Evolutionary conservation across 148 eudicot species (phyloP), one percentile per base, ranked within the genome.

Genomic region (Rhododendron williamsianum): DNA sequence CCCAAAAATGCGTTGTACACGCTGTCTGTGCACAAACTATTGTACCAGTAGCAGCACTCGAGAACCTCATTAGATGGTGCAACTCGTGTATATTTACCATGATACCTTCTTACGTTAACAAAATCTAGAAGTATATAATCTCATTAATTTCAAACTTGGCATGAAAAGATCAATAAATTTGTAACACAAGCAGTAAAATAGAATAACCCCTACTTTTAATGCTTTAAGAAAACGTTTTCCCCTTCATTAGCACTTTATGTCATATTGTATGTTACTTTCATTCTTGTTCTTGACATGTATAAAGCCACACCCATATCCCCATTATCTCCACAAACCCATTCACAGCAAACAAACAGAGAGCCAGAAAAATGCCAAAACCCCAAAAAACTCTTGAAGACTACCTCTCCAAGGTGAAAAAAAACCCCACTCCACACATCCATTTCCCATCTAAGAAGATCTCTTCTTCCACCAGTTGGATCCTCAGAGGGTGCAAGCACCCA

Each of bases 401-500:
- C 79, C 86, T 95, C 79, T 87, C 94, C 30, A 95, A 92, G 88
- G 87, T 91, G 78, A 92, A 91, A 72, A 89, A 87, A 84, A 12
- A 0, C 30, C 56, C 81, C 19, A 78, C 54, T 23, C 81, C 88
- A 25, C 89, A 90, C 38, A 88, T 89, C 9, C 85, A 88, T 38
- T 72, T 90, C 38, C 88, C 90, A 21, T 87, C 86, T 16, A 91
- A 87, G 73, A 83, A 93, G 9, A 73, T 92, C 45, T 90, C 94
- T 23, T 72, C 85, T 25, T 85, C 94, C 35, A 86, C 92, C 6
- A 91, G 90, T 72, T 87, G 86, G 84, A 84, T 93, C 56, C 58
- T 93, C 9, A 74, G 91, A 25, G 87, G 93, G 9, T 92, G 96
- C 87, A 90, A 83, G 71, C 93, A 91, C 88, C 90, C 94, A 27